Evolutionary conservation across 2,329 filamentous ascomycete species (phyloP), one percentile per base, ranked within the genome.

Genomic region (Neopestalotiopsis sp.): DNA sequence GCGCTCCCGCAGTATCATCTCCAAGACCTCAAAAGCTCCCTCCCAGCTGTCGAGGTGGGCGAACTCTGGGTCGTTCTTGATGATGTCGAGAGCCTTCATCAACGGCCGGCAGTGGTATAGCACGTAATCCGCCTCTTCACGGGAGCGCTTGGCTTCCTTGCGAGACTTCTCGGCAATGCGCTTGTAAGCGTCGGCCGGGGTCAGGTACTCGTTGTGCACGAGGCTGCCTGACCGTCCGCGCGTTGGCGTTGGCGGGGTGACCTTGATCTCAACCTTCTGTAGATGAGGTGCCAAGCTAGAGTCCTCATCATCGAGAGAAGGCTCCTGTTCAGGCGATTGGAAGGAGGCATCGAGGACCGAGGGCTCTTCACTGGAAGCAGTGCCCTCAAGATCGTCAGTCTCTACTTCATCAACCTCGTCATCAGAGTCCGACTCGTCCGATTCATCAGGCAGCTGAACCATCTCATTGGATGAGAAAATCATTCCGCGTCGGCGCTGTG

Each of bases 11-110:
- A 66, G 49, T 12, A 66, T 57, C 63, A 49, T 56, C 42, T 57
- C 42, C 28, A 66, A 45, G 20, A 66, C 63, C 14, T 66, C 42
- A 14, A 56, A 42, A 4, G 40, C 30, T 24, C 63, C 63, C 14
- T 66, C 63, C 63, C 63, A 66, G 10, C 20, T 32, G 24, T 66
- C 63, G 9, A 66, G 28, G 32, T 57, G 42, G 14, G 34, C 20
- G 28, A 66, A 66, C 20, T 66, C 63, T 2, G 63, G 42, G 49
- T 66, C 24, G 12, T 12, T 28, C 28, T 66, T 56, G 42, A 66
- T 38, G 10, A 66, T 10, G 10, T 66, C 42, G 24, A 66, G 38
- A 14, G 63, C 42, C 14, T 42, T 30, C 34, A 66, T 66, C 24
- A 66, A 28, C 24, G 63, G 63, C 20, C 10, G 6, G 45, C 63